A percentile compares a stretch with the other conserved stretches of the same genome.
These are phyloP conservation scores for Globisporangium solare DNA, from an alignment of 352 stramenopile genomes.

Conservation along the genomic window DNA sequence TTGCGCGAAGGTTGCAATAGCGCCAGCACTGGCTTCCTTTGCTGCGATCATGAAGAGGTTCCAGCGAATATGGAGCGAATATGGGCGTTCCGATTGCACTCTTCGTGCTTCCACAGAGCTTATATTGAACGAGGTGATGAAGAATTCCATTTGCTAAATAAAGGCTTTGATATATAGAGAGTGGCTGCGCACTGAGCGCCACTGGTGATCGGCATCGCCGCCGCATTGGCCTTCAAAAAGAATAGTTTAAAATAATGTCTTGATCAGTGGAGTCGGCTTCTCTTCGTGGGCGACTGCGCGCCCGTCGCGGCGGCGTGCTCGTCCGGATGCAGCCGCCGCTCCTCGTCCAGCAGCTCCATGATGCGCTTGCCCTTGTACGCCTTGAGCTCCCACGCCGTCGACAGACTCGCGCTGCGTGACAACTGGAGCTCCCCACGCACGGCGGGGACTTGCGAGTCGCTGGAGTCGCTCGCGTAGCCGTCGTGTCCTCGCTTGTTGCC, in stretches of 20 bases:
- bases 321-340: slow-evolving; percentile 54
- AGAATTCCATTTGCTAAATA: background rate
- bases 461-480: slow-evolving; percentile 32
- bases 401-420: slow-evolving; percentile 36
- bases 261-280: slow-evolving; percentile 28
- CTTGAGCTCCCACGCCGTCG: slow-evolving; percentile 21
- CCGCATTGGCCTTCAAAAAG: background rate
- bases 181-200: no score
- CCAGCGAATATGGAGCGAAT: background rate
- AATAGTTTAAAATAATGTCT: background rate
- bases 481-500: slow-evolving; percentile 16
- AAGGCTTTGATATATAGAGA: background rate
- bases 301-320: slow-evolving; percentile 24
- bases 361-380: slow-evolving; percentile 71
- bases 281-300: slow-evolving; percentile 48
- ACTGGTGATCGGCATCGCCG: no score
- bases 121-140: no score
- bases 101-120: no score
- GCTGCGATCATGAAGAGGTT: slow-evolving; percentile 3
- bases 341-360: slow-evolving; percentile 71
- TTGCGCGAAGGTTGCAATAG: background rate
- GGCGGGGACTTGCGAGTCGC: slow-evolving; percentile 6
- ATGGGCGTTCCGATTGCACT: background rate
- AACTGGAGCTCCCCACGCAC: slow-evolving; percentile 17
- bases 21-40: background rate